Evolutionary conservation across 2,329 filamentous ascomycete species (phyloP), one percentile per base, ranked within the genome.

Genomic region (Tolypocladium guangdongense): DNA sequence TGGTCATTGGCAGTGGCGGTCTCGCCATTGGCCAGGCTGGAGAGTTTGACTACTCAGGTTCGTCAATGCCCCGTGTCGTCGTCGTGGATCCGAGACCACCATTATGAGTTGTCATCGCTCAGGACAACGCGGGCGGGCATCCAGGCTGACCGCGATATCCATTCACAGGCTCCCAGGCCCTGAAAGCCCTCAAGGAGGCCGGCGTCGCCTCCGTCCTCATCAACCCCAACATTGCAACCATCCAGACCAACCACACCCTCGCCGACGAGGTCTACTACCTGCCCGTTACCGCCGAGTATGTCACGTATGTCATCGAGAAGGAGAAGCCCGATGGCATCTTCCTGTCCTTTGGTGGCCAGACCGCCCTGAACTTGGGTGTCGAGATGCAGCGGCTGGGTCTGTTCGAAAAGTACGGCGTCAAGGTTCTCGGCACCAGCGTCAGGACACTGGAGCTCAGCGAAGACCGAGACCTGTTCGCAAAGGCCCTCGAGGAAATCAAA

Each of bases 11-110:
- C 55, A 91, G 86, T 74, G 92, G 92, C 75, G 92, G 92, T 72
- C 80, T 97, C 62, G 90, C 89, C 69, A 97, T 97, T 81, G 92
- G 92, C 59, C 92, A 97, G 74, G 92, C 92, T 60, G 92, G 92
- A 75, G 92, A 97, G 76, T 97, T 97, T 65, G 92, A 97, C 74
- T 97, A 97, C 73, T 97, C 93, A 71, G 92, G 90, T 95, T 78
- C 61, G 84, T 78, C 60, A 3, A 37, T 4, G 8, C 48, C 12
- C n/a, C 3, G 1, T 12, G 49, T 27, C 27, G 24, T 33, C 16
- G 22, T 33, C 18, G 16, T 14, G 18, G 7, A 30, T 18, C 14
- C 14, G 39, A 36, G 35, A 36, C 35, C 5, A 14, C 30, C 14
- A 24, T 32, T 10, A 8, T 30, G 27, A n/a, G 27, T 24, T 22